Base-by-base conservation (phyloP, 331 rosid species). In the Quercus lobata region DNA sequence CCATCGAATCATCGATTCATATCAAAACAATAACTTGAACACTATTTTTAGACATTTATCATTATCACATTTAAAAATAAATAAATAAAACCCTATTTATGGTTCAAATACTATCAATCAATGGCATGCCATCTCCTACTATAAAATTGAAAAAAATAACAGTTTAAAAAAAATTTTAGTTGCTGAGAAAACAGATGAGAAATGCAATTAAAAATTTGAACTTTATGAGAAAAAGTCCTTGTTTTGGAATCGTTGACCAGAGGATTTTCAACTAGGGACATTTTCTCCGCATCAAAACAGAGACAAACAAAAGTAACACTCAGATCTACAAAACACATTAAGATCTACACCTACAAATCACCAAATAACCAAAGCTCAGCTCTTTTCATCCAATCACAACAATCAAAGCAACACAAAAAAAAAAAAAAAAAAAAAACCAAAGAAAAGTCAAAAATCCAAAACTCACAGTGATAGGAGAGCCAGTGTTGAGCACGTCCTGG, bases 381-480 rank as follows among this genome's bases (percentile, higher is more conserved):
- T 68, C 25, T 18, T 68, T 18, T 57, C 17, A 21, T 37, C 15
- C 57, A 27, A 74, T 54, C 46, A 41, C 49, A 41, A 41, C 0
- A 41, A 41, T 9, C 49, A 41, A 41, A 53, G 37, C 72, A 61
- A 25, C 35, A 5, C 34, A 30, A 30, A 41, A 27, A 27, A 27
- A 27, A 27, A 27, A 25, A 25, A 24, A 25, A 27, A 27, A 27
- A 27, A 27, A 27, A 19, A 32, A 34, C 14, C 17, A 15, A 70
- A 46, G 1, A 61, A 1, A 65, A 3, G 34, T 4, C 19, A 24
- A 32, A 24, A 74, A 73, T 78, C 86, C 82, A 96, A 55, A 74
- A 73, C 79, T 88, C 84, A 96, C 99, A 16, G 96, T 93, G 73
- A 96, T 96, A 10, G 99, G 99, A 4, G 99, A 93, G 10, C 99